phyloP scores from a whole-genome alignment of 371 early-diverging fungal species.

The Lichtheimia ornata region DNA sequence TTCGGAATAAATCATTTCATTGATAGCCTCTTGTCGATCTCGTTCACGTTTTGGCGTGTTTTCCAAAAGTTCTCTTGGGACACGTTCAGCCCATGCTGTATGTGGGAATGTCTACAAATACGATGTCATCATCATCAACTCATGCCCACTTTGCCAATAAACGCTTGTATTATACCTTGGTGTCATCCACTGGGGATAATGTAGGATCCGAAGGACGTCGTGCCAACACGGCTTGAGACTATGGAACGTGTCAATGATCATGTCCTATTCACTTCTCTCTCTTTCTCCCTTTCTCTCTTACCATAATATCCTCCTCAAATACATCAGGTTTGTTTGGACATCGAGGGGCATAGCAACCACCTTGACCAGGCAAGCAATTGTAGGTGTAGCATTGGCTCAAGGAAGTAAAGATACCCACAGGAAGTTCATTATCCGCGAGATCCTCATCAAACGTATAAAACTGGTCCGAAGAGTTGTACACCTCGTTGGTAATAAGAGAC shows the following conservation, averaged over 20 bases:
- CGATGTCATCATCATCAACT: neutral
- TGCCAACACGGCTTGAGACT: conserved; percentile 12
- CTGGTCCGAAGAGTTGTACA: conserved; percentile 45
- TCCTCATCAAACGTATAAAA: conserved; percentile 45
- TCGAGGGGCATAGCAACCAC: conserved; percentile 42
- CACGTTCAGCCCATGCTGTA: conserved; percentile 69
- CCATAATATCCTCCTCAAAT: conserved; percentile 24
- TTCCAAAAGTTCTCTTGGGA: conserved; percentile 70
- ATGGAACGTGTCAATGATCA: neutral
- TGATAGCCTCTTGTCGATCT: conserved; percentile 92
- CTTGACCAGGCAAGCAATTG: conserved; percentile 33
- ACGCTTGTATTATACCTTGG: conserved; percentile 11
- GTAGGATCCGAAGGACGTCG: conserved; percentile 17
- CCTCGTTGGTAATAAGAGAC: conserved; percentile 34
- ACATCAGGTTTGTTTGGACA: conserved; percentile 40
- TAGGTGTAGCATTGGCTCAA: conserved; percentile 37
- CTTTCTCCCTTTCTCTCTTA: conserved; percentile 6
- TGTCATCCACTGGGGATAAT: conserved; percentile 9
- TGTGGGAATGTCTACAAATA: conserved; percentile 23
- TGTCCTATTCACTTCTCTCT: neutral
- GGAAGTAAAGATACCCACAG: conserved; percentile 33
- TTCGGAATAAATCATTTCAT: conserved; percentile 91
- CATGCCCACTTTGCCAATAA: neutral
- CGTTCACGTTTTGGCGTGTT: conserved; percentile 75
- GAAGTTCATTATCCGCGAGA: conserved; percentile 24